Percentiles rank a stretch among this genome's conserved stretches.
Conservation (phyloP, 306 rosid species). For the Hippophae tibetana region DNA sequence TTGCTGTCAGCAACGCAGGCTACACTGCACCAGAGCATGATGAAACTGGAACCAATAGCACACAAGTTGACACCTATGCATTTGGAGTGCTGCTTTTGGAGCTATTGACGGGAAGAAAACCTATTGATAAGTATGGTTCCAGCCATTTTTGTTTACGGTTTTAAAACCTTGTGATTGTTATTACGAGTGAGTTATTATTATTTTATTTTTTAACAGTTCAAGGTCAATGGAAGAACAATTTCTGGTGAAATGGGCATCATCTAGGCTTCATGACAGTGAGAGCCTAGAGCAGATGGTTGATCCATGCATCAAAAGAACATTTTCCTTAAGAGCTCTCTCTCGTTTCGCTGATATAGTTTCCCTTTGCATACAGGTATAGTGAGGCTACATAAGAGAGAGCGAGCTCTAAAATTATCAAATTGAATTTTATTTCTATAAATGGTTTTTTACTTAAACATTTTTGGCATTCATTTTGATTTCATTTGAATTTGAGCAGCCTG, state of each 20-base stretch:
- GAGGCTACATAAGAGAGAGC: too few relatives aligned
- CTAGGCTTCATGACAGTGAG: conserved; percentile 49
- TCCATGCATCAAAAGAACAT: conserved; percentile 48
- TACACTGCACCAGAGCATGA: conserved; percentile 77
- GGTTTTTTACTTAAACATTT: too few relatives aligned
- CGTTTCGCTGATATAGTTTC: conserved; percentile 55
- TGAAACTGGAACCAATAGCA: conserved; percentile 43
- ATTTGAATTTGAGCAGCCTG: conserved; percentile 42
- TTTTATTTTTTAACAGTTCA: conserved; percentile 30
- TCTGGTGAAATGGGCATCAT: conserved; percentile 74
- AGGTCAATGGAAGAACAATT: conserved; percentile 59
- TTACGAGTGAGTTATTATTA: conserved; percentile 2
- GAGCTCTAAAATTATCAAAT: too few relatives aligned
- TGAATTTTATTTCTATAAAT: too few relatives aligned
- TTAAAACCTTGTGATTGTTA: neutral
- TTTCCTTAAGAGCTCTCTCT: conserved; percentile 50
- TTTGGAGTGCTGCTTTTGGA: conserved; percentile 89
- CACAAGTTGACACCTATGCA: conserved; percentile 65
- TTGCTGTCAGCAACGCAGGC: conserved; percentile 53
- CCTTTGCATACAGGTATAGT: conserved; percentile 61
- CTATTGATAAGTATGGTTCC: conserved; percentile 51
- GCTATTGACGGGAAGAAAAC: conserved; percentile 72
- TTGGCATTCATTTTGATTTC: conserved; percentile 4
- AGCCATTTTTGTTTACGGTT: neutral
- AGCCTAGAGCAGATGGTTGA: conserved; percentile 63